A percentile compares a stretch with the other conserved stretches of the same genome.
Evolutionary conservation across 768 basidiomycete genomes (phyloP).

Genomic region (Lactifluus volemus): DNA sequence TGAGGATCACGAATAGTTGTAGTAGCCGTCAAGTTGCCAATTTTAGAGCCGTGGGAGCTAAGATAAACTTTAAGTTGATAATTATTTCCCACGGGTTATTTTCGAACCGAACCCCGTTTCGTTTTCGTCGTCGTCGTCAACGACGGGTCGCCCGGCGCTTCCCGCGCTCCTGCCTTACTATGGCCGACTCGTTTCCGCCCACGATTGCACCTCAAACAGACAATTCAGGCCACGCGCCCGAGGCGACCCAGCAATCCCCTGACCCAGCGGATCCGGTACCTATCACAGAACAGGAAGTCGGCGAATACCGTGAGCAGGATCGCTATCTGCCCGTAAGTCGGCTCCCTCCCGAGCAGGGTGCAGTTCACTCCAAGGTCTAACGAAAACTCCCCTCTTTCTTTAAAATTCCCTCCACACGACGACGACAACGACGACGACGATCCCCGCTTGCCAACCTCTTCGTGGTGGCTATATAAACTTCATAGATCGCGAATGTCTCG

Average conservation of each 20-base stretch:
- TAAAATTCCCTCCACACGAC: background rate
- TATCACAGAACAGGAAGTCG: slow-evolving; percentile 88
- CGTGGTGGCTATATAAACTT: background rate
- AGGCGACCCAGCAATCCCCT: slow-evolving; percentile 24
- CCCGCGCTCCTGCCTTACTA: slow-evolving; percentile 9
- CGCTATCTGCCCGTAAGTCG: slow-evolving; percentile 79
- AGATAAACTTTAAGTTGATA: background rate
- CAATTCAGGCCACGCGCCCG: slow-evolving; percentile 19
- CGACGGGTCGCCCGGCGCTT: slow-evolving; percentile 7
- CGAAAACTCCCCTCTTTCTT: no score
- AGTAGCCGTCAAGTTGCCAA: background rate
- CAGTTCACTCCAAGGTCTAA: background rate
- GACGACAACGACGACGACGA: no score
- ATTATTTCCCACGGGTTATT: slow-evolving; percentile 4
- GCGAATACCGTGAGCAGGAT: slow-evolving; percentile 93
- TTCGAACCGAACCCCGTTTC: background rate
- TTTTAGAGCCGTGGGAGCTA: background rate
- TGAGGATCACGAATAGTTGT: background rate
- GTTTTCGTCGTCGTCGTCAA: background rate
- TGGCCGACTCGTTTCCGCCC: slow-evolving; percentile 17
- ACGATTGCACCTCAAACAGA: slow-evolving; percentile 18
- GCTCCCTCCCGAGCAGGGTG: background rate
- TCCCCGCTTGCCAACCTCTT: no score
- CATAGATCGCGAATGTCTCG: slow-evolving; percentile 97
- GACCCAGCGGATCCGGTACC: slow-evolving; percentile 47